Base-by-base conservation (phyloP, 352 stramenopile species). In the Phytopythium mirpurense region DNA sequence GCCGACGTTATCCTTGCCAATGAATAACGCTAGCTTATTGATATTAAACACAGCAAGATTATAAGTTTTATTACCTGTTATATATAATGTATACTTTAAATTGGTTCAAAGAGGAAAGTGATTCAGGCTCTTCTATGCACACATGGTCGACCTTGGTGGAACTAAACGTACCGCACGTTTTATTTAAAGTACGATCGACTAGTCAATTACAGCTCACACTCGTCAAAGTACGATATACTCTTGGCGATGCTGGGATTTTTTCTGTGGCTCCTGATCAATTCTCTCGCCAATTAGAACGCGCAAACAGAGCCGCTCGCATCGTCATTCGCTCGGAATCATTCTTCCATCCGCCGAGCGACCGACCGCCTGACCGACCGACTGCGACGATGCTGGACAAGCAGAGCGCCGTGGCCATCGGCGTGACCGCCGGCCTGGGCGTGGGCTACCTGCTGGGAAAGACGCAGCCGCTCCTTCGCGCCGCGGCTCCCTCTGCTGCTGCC, bases 361-460 rank as follows among this genome's bases (percentile, higher is more conserved):
- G 15, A n/a, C 15, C n/a, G 19, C n/a, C 24, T 46, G n/a, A n/a
- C 1, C 24, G 26, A 1, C 14, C 43, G 26, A 19, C 43, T 2
- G 15, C 10, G 12, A 47, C 4, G 24, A 78, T 70, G 60, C 80
- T 91, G 61, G 76, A 91, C 68, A 89, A 88, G 55, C 74, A 81
- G 47, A 78, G 76, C 53, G 70, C 65, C 14, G 58, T 91, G 46
- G 77, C 73, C 14, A 50, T 91, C 21, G 63, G 81, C 16, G 70
- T 86, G 31, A 82, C 76, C 27, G 78, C 77, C 27, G 76, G 78
- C 19, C 63, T 91, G 35, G 73, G 78, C 50, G 63, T 91, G 37
- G 81, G 81, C 21, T 90, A 86, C 44, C 50, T 88, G 18, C 46
- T 91, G 24, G 78, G 78, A 23, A 82, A 78, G 50, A 64, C 68